A percentile compares a stretch with the other conserved stretches of the same genome.
These are phyloP conservation scores for Fragaria ananassa DNA, from an alignment of 306 rosid species.

Conservation along the genomic window DNA sequence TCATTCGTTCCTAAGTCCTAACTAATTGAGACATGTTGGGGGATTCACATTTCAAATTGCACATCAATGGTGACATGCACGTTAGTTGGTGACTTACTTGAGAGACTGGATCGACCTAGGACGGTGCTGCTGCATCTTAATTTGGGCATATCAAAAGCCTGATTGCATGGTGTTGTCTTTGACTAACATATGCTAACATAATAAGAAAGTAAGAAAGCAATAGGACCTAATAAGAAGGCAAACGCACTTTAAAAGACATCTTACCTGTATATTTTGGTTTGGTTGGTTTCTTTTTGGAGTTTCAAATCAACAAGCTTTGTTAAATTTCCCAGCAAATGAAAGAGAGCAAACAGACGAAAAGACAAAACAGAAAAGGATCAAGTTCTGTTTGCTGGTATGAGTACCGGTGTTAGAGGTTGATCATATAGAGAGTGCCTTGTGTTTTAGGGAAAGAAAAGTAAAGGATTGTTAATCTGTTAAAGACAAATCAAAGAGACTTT, in stretches of 20 bases:
- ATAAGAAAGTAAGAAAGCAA: background rate
- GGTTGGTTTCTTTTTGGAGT: background rate
- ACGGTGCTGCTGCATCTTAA: background rate
- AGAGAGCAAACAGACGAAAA: background rate
- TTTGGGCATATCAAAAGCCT: constrained; percentile 17
- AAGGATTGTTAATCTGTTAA: background rate
- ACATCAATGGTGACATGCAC: constrained; percentile 3
- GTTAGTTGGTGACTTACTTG: background rate
- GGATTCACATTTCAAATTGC: background rate
- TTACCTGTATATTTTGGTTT: background rate
- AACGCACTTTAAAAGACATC: background rate
- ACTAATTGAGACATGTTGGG: background rate
- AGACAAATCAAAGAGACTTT: background rate
- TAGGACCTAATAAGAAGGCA: background rate
- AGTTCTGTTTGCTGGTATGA: constrained; percentile 6
- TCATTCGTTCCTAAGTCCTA: too few relatives aligned
- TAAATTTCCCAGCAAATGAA: background rate
- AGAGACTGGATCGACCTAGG: background rate
- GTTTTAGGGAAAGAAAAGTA: background rate
- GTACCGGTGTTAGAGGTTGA: background rate
- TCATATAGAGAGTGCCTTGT: background rate
- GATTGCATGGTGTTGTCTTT: constrained; percentile 14
- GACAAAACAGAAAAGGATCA: background rate
- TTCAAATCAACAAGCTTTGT: constrained; percentile 1
- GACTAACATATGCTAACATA: constrained; percentile 1